Evolutionary conservation across 305 asterid species (phyloP).

Genomic region (Petunia hybrid): DNA sequence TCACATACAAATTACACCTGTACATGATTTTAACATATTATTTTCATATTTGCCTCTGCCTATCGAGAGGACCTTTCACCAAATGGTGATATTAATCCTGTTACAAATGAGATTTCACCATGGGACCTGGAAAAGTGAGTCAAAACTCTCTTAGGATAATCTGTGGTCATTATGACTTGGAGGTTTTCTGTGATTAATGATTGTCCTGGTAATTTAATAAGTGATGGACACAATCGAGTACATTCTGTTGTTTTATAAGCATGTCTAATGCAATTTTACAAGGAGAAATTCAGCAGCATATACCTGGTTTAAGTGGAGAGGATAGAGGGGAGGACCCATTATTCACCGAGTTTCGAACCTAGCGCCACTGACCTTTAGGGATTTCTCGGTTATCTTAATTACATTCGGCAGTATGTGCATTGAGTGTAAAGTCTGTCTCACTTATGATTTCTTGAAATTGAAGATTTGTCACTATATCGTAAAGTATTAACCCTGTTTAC

Average conservation of each 20-base stretch:
- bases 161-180: background rate
- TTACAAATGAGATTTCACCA: background rate
- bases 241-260: background rate
- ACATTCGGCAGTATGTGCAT: background rate
- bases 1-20: background rate
- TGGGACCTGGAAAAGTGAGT: background rate
- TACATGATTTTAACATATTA: background rate
- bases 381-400: too few species aligned
- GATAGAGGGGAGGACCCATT: too few species aligned
- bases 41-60: background rate
- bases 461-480: background rate
- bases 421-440: background rate
- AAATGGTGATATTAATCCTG: background rate
- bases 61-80: background rate
- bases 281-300: conserved; percentile 9
- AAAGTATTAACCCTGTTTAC: background rate
- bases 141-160: background rate
- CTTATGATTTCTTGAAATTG: background rate
- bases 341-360: too few species aligned
- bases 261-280: background rate
- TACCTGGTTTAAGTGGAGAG: too few species aligned
- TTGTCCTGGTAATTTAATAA: background rate
- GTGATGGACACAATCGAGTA: background rate
- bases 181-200: background rate
- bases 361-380: too few species aligned